Evolutionary conservation across 306 rosid species (phyloP).

Genomic region (Sesbania bispinosa): DNA sequence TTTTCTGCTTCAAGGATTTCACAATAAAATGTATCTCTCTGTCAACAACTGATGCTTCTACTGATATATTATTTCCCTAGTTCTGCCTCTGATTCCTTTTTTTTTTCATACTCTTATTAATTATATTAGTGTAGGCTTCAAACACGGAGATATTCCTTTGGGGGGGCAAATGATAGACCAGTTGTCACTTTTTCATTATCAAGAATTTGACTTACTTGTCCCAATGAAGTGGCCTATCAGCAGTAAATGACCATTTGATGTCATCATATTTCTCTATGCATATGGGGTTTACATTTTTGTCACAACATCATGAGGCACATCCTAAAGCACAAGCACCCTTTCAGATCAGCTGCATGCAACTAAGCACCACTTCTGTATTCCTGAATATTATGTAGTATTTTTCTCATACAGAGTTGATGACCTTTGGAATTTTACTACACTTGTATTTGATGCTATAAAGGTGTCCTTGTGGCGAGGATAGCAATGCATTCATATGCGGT

Average conservation of each 20-base stretch:
- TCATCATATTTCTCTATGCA: neutral
- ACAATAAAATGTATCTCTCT: slow-evolving; percentile 21
- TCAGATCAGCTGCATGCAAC: neutral
- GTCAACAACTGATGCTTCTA: neutral
- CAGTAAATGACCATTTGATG: slow-evolving; percentile 4
- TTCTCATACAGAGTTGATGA: neutral
- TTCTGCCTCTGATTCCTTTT: slow-evolving; percentile 12
- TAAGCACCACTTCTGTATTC: neutral
- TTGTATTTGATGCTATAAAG: slow-evolving; percentile 10
- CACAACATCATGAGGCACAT: neutral
- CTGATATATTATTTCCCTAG: slow-evolving; percentile 20
- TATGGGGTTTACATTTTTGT: slow-evolving; percentile 1
- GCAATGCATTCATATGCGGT: neutral
- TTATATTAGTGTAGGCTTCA: slow-evolving; percentile 11
- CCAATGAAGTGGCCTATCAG: neutral
- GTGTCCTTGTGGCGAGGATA: slow-evolving; percentile 3
- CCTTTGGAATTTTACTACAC: slow-evolving; percentile 7
- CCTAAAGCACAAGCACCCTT: neutral
- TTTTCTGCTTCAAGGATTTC: slow-evolving; percentile 17
- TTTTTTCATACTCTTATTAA: neutral
- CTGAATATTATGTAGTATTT: neutral
- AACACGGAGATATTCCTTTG: neutral
- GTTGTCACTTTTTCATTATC: neutral
- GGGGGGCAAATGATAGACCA: slow-evolving; percentile 3
- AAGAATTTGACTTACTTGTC: slow-evolving; percentile 17